These are phyloP conservation scores for Rhizopus microsporus DNA, from an alignment of 371 early-diverging fungal species.

Conservation along the genomic window DNA sequence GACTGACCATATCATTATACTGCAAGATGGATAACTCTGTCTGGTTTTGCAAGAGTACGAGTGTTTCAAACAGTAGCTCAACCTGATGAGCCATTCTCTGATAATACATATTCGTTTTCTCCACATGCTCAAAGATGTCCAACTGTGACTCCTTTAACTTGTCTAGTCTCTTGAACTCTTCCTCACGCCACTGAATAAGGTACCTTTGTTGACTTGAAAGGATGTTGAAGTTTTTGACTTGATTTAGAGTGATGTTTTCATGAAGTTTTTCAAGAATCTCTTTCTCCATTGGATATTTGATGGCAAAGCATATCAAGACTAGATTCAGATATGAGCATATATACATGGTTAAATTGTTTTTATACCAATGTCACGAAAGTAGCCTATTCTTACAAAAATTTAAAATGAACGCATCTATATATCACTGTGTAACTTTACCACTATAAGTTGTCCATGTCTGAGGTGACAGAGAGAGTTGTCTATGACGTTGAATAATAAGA, in stretches of 20 bases:
- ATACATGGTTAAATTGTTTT: background rate
- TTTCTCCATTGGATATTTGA: constrained; percentile 27
- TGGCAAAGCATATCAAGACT: constrained; percentile 30
- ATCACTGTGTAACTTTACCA: constrained; percentile 14
- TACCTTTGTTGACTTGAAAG: constrained; percentile 16
- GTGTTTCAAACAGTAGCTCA: constrained; percentile 6
- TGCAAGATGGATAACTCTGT: constrained; percentile 1
- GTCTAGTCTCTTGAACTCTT: constrained; percentile 18
- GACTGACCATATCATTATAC: constrained; percentile 1
- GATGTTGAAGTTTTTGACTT: constrained; percentile 22
- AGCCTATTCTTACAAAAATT: constrained; percentile 10
- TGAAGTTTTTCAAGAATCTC: constrained; percentile 21
- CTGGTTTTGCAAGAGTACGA: constrained; percentile 8
- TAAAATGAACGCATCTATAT: background rate
- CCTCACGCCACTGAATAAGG: constrained; percentile 20
- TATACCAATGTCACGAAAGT: constrained; percentile 27
- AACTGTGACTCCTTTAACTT: constrained; percentile 12
- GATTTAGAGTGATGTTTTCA: constrained; percentile 21
- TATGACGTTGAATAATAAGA: background rate
- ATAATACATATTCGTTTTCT: background rate
- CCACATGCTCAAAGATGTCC: constrained; percentile 9
- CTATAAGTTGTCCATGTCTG: constrained; percentile 33
- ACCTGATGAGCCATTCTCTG: constrained; percentile 5
- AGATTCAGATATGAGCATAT: background rate
- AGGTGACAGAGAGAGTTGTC: constrained; percentile 17